Evolutionary conservation across 352 stramenopile species (phyloP).

Genomic region (Phytophthora melonis): DNA sequence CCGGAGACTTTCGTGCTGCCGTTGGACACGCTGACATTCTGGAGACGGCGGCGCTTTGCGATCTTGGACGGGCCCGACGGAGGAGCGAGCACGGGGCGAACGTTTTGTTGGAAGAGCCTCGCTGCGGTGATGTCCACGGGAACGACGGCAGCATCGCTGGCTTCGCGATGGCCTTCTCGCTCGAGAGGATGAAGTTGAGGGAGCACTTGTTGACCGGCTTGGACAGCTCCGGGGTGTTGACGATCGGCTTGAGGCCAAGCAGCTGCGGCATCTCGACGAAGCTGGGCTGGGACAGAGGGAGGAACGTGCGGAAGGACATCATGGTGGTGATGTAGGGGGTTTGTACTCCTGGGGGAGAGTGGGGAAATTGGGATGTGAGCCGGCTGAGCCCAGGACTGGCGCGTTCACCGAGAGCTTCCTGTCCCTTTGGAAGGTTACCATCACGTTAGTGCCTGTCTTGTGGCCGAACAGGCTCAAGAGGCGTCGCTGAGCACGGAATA

Average conservation of each 20-base stretch:
- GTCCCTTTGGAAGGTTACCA: slow-evolving; percentile 23
- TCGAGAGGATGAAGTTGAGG: slow-evolving; percentile 62
- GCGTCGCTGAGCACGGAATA: slow-evolving; percentile 37
- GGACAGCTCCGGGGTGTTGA: slow-evolving; percentile 3
- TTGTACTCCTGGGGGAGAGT: slow-evolving; percentile 46
- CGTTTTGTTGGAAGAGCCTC: slow-evolving; percentile 46
- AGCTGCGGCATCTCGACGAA: slow-evolving; percentile 52
- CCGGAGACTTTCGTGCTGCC: slow-evolving; percentile 38
- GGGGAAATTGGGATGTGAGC: slow-evolving; percentile 48
- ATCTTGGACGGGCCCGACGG: slow-evolving; percentile 42
- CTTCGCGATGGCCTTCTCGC: slow-evolving; percentile 29
- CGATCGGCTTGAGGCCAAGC: slow-evolving; percentile 36
- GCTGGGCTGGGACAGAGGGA: slow-evolving; percentile 45
- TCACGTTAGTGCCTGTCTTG: slow-evolving; percentile 29
- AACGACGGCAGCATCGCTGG: slow-evolving; percentile 33
- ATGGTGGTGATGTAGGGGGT: slow-evolving; percentile 35
- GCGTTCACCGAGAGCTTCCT: slow-evolving; percentile 48
- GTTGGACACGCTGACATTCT: slow-evolving; percentile 38
- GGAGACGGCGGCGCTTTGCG: slow-evolving; percentile 40
- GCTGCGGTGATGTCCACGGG: slow-evolving; percentile 44
- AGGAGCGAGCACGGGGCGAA: slow-evolving; percentile 45
- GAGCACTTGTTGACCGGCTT: slow-evolving; percentile 60
- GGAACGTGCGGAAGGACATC: slow-evolving; percentile 53
- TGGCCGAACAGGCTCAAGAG: slow-evolving; percentile 32
- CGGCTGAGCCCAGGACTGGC: slow-evolving; percentile 1